Evolutionary conservation across 179 eudicot genomes (phyloP).

Genomic region (Beta lomatogona): DNA sequence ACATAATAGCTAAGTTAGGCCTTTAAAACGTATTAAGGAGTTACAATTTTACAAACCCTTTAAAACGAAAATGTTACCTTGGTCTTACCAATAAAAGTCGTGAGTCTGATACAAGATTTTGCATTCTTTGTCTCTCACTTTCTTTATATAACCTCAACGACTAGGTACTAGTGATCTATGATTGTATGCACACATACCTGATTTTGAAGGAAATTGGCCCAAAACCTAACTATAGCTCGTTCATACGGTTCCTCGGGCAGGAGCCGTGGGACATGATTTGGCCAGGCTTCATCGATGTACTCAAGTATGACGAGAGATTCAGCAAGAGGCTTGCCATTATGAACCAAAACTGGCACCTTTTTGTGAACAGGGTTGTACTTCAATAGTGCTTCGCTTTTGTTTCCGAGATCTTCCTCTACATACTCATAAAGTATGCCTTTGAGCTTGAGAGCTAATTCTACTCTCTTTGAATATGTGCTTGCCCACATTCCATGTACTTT

Average conservation of each 20-base stretch:
- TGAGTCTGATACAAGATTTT: no score
- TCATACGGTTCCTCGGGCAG: slow-evolving; percentile 41
- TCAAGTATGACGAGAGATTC: slow-evolving; percentile 45
- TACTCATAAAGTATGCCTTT: slow-evolving; percentile 52
- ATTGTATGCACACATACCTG: slow-evolving; percentile 28
- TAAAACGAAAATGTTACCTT: no score
- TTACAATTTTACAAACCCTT: no score
- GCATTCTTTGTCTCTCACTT: no score
- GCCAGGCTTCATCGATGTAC: slow-evolving; percentile 48
- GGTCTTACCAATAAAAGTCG: no score
- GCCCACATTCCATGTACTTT: no score
- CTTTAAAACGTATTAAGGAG: no score
- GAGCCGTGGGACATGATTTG: slow-evolving; percentile 28
- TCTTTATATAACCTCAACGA: not conserved
- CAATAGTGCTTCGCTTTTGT: slow-evolving; percentile 45
- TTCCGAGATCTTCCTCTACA: slow-evolving; percentile 42
- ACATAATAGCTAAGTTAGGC: no score
- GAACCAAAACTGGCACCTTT: slow-evolving; percentile 40
- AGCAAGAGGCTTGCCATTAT: slow-evolving; percentile 39
- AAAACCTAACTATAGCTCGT: slow-evolving; percentile 43
- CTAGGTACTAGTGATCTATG: no score
- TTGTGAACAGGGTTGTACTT: slow-evolving; percentile 48
- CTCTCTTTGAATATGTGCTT: no score
- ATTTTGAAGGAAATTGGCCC: slow-evolving; percentile 32
- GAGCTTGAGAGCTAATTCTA: not conserved